A percentile compares a stretch with the other conserved stretches of the same genome.
phyloP scores from a whole-genome alignment of 78 protist genomes.

The Dictyostelium capitatum region DNA sequence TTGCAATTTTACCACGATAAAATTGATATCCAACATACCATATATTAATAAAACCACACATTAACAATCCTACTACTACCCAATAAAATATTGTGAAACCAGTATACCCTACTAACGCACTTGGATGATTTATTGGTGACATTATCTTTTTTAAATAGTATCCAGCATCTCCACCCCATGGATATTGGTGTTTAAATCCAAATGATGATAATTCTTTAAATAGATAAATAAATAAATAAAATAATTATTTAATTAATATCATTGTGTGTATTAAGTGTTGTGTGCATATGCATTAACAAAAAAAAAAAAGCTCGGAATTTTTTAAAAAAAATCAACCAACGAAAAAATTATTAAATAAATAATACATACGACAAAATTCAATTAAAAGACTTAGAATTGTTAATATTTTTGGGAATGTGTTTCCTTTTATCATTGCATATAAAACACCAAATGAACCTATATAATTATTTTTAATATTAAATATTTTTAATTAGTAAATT shows the following conservation, averaged over 20 bases:
- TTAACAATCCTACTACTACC: slow-evolving; percentile 3
- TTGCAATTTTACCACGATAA: slow-evolving; percentile 69
- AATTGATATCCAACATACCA: slow-evolving; percentile 61
- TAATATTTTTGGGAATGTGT: slow-evolving; percentile 43
- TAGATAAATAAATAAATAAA: too few species aligned
- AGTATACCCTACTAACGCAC: slow-evolving; percentile 1
- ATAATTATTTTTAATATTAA: not conserved
- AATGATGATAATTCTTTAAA: slow-evolving; percentile 54
- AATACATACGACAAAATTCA: slow-evolving; percentile 47
- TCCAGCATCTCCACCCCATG: slow-evolving; percentile 75
- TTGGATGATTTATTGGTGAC: slow-evolving; percentile 65
- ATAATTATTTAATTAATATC: too few species aligned
- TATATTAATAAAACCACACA: slow-evolving; percentile 39
- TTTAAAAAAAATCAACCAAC: not conserved
- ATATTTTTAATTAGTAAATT: not conserved
- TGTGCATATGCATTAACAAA: too few species aligned
- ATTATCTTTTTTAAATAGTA: slow-evolving; percentile 38
- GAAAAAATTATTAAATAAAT: not conserved
- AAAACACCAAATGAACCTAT: slow-evolving; percentile 63
- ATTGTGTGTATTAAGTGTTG: not conserved
- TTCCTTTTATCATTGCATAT: slow-evolving; percentile 69
- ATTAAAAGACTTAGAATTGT: slow-evolving; percentile 28
- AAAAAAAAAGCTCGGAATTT: not conserved
- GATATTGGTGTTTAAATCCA: slow-evolving; percentile 66
- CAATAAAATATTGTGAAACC: slow-evolving; percentile 16